These are phyloP conservation scores for Ilyonectria sp. DNA, from an alignment of 2,329 filamentous ascomycete species.

Conservation along the genomic window DNA sequence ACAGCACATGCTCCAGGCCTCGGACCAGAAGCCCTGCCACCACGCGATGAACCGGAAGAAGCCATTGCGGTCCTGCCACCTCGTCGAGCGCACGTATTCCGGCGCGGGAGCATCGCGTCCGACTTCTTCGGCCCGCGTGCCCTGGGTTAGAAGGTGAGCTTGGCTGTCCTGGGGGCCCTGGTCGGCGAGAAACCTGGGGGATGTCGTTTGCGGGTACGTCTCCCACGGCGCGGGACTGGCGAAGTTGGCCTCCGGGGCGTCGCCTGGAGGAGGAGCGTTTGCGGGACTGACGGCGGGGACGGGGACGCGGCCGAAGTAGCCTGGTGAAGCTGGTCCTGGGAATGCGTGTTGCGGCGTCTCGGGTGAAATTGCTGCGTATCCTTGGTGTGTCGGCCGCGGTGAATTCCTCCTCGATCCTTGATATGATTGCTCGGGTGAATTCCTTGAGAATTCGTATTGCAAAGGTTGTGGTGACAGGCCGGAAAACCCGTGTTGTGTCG, in stretches of 20 bases:
- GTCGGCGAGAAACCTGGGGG: background rate
- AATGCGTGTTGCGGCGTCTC: background rate
- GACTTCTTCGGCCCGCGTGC: background rate
- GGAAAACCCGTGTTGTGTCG: background rate
- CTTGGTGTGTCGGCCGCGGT: background rate
- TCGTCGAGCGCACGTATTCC: background rate
- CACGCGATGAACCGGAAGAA: constrained; percentile 14
- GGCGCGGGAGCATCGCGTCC: constrained; percentile 10
- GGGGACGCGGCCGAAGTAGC: constrained; percentile 12
- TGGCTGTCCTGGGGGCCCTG: background rate
- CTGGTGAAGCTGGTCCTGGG: background rate
- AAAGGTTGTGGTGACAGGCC: background rate
- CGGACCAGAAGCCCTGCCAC: constrained; percentile 37
- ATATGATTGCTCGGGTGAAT: background rate
- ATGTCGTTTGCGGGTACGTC: constrained; percentile 3
- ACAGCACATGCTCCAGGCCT: constrained; percentile 45
- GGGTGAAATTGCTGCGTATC: background rate
- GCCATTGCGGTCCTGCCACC: background rate
- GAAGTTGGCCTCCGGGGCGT: background rate
- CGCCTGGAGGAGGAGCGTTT: background rate
- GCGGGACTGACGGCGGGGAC: background rate
- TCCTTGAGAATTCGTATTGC: background rate
- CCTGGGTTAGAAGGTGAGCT: background rate
- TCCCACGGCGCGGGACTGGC: constrained; percentile 17
- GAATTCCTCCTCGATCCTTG: background rate